Percentiles rank a stretch among this genome's conserved stretches.
Conservation (phyloP, 2,329 filamentous ascomycete genomes). For the Apiospora saccharicola region DNA sequence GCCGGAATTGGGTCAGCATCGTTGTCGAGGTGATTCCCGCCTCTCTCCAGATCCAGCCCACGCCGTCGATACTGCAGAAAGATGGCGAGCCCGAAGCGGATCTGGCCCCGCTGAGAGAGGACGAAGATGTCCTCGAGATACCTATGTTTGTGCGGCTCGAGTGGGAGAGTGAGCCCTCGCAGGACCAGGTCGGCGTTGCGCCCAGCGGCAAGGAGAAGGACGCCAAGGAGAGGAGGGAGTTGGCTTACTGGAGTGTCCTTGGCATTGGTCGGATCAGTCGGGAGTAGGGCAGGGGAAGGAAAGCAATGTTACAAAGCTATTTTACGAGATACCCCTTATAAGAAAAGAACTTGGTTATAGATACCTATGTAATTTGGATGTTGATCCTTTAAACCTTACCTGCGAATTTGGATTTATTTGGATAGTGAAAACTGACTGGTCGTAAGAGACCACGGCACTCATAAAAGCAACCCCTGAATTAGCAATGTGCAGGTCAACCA, state of each 20-base stretch:
- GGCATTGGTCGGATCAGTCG: slow-evolving; percentile 82
- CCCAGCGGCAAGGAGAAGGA: slow-evolving; percentile 60
- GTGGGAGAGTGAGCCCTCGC: slow-evolving; percentile 76
- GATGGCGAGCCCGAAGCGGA: slow-evolving; percentile 47
- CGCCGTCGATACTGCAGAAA: slow-evolving; percentile 37
- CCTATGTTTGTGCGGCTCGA: slow-evolving; percentile 93
- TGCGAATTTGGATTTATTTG: too few species aligned
- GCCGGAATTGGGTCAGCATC: slow-evolving; percentile 93
- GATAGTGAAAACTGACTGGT: not conserved
- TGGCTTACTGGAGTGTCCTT: slow-evolving; percentile 95
- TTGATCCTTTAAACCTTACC: not conserved
- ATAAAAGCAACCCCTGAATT: not conserved
- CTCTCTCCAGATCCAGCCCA: slow-evolving; percentile 52
- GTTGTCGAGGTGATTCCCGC: slow-evolving; percentile 87
- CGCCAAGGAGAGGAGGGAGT: slow-evolving; percentile 79
- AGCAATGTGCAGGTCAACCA: not conserved
- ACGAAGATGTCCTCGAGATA: slow-evolving; percentile 80
- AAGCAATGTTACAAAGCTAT: slow-evolving; percentile 27
- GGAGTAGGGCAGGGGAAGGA: slow-evolving; percentile 41
- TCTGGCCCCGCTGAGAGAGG: slow-evolving; percentile 59
- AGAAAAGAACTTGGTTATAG: slow-evolving; percentile 2
- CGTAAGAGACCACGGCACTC: too few species aligned
- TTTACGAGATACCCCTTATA: slow-evolving; percentile 11
- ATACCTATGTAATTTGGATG: slow-evolving; percentile 7
- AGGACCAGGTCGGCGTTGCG: slow-evolving; percentile 72